Conservation (phyloP, 495 filamentous ascomycete species). For the Apiosordaria backusii region DNA sequence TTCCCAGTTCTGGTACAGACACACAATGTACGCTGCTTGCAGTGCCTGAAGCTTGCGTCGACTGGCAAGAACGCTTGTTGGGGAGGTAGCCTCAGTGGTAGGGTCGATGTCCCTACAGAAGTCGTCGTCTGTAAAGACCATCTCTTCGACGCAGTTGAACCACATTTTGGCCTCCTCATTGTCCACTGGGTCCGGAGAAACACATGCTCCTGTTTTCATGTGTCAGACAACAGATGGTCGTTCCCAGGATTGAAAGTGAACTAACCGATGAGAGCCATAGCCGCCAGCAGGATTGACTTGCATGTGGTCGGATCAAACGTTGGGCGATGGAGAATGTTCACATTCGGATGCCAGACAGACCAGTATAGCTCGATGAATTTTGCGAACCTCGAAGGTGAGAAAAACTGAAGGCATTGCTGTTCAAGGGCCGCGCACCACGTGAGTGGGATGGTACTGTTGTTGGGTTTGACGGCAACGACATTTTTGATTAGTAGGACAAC, state of each 20-base stretch:
- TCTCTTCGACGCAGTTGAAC: conserved; percentile 35
- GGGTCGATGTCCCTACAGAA: conserved; percentile 32
- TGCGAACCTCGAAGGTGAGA: conserved; percentile 26
- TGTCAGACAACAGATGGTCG: neutral
- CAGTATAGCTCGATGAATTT: conserved; percentile 34
- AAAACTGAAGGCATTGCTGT: conserved; percentile 29
- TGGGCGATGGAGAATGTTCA: conserved; percentile 30
- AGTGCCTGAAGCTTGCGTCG: conserved; percentile 28
- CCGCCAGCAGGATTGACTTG: conserved; percentile 27
- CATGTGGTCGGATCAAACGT: conserved; percentile 24
- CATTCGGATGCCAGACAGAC: conserved; percentile 33
- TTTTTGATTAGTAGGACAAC: conserved; percentile 28
- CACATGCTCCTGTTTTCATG: conserved; percentile 25
- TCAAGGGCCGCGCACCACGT: conserved; percentile 28
- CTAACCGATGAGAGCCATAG: conserved; percentile 32
- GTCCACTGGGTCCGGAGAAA: conserved; percentile 30
- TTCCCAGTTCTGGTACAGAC: conserved; percentile 33
- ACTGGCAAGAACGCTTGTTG: conserved; percentile 6
- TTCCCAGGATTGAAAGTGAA: neutral
- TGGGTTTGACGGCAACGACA: conserved; percentile 23
- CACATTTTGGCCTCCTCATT: conserved; percentile 29
- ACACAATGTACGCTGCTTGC: conserved; percentile 30
- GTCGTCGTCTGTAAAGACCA: conserved; percentile 33
- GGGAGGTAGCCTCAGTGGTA: conserved; percentile 10
- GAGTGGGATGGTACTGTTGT: conserved; percentile 27